A percentile compares a stretch with the other conserved stretches of the same genome.
Evolutionary conservation across 768 basidiomycete species (phyloP).

Genomic region (Lactifluus piperatus): DNA sequence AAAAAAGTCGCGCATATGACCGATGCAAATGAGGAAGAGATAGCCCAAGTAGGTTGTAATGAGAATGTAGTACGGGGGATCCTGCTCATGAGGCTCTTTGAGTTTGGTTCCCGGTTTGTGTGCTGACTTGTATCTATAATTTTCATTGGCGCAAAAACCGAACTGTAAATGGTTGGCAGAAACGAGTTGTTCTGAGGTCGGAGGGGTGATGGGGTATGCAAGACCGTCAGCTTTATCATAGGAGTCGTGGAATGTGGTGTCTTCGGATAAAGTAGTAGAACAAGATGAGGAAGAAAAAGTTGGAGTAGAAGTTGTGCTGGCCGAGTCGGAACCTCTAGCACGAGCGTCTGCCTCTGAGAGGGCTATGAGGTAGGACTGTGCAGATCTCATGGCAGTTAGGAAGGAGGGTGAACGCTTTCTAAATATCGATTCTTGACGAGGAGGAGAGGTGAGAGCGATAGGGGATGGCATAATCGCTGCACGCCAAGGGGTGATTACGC

Average conservation of each 20-base stretch:
- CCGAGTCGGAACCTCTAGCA: constrained; percentile 37
- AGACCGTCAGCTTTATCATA: constrained; percentile 43
- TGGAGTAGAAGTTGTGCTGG: constrained; percentile 54
- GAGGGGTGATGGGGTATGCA: constrained; percentile 52
- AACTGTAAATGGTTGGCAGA: constrained; percentile 83
- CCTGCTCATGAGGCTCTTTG: constrained; percentile 53
- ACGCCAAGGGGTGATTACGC: not conserved
- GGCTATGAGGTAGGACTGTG: constrained; percentile 52
- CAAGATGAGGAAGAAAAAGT: constrained; percentile 70
- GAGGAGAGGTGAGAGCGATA: constrained; percentile 23
- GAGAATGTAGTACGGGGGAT: constrained; percentile 90
- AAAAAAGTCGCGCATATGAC: constrained; percentile 91
- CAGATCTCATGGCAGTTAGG: constrained; percentile 37
- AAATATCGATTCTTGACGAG: constrained; percentile 45
- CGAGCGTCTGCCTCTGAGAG: constrained; percentile 61
- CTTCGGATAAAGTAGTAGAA: constrained; percentile 58
- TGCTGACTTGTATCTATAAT: constrained; percentile 58
- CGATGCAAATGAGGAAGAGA: constrained; percentile 82
- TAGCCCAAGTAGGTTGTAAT: constrained; percentile 91
- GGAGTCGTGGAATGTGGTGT: constrained; percentile 50
- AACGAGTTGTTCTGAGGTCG: constrained; percentile 74
- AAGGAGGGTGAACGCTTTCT: constrained; percentile 31
- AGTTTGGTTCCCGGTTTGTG: constrained; percentile 45
- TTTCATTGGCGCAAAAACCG: constrained; percentile 78
- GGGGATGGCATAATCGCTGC: constrained; percentile 16